phyloP scores from a whole-genome alignment of 176 grass and related monocot genomes.

The Saccharum officinarum region DNA sequence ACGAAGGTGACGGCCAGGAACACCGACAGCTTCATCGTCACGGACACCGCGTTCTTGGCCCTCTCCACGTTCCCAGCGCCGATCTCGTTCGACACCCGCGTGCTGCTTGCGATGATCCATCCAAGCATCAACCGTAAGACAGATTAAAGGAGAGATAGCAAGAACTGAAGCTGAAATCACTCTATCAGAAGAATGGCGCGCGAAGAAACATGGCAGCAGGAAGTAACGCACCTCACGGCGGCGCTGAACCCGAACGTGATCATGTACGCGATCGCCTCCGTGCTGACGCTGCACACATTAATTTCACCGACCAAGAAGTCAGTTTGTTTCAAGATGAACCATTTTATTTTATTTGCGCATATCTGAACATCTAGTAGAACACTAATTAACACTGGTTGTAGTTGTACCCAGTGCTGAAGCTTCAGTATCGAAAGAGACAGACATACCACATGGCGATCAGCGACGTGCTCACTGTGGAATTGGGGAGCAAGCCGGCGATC shows the following conservation, averaged over 20 bases:
- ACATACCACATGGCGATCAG: slow-evolving; percentile 92
- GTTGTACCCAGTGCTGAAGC: background rate
- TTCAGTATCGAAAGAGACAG: background rate
- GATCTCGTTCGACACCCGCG: slow-evolving; percentile 89
- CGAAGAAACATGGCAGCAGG: no score
- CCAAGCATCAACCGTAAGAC: background rate
- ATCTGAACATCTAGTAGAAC: background rate
- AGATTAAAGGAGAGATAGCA: background rate
- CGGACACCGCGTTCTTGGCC: slow-evolving; percentile 68
- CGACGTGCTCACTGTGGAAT: slow-evolving; percentile 82
- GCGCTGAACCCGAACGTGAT: slow-evolving; percentile 89
- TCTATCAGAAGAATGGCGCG: no score
- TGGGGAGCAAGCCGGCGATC: slow-evolving; percentile 73
- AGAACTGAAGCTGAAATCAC: no score
- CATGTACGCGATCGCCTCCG: slow-evolving; percentile 77
- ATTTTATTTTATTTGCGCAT: no score
- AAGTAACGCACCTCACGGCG: slow-evolving; percentile 58
- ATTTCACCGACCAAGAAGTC: background rate
- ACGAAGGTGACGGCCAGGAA: slow-evolving; percentile 58
- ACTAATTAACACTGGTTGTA: background rate
- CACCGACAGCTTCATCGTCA: slow-evolving; percentile 78
- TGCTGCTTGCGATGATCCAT: slow-evolving; percentile 10
- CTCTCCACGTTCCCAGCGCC: slow-evolving; percentile 59
- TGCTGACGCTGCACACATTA: slow-evolving; percentile 52
- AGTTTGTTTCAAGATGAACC: background rate